Percentiles rank a stretch among this genome's conserved stretches.
Evolutionary conservation across 768 basidiomycete genomes (phyloP).

Genomic region (Mrakia frigida): DNA sequence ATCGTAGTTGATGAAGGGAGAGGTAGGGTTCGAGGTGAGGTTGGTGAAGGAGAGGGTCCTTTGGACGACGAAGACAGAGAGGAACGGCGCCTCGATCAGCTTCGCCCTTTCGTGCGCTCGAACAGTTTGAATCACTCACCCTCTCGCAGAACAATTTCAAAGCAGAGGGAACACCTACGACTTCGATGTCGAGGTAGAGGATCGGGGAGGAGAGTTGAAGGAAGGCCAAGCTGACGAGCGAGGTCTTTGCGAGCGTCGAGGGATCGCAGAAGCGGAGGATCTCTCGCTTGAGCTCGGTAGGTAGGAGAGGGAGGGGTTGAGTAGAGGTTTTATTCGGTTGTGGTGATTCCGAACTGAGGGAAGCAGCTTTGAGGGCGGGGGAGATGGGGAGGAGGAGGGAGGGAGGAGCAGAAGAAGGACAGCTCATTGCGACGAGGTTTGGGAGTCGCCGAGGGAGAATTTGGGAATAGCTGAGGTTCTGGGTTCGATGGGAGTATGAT

Average conservation of each 20-base stretch:
- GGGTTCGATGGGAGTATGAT: too few species aligned
- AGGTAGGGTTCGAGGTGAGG: not conserved
- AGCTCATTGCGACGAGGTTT: too few species aligned
- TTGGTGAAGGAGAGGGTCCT: not conserved
- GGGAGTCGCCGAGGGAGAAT: too few species aligned
- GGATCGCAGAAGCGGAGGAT: constrained; percentile 1
- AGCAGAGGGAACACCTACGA: not conserved
- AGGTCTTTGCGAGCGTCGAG: not conserved
- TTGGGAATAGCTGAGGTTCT: too few species aligned
- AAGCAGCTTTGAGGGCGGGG: too few species aligned
- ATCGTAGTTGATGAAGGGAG: not conserved
- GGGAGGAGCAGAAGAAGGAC: too few species aligned
- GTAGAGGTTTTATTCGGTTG: too few species aligned
- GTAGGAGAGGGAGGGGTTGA: not conserved
- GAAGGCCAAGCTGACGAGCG: not conserved
- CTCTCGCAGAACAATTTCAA: not conserved
- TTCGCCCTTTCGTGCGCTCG: too few species aligned
- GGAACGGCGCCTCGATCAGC: too few species aligned
- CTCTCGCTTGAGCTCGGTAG: not conserved
- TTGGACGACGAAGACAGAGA: not conserved
- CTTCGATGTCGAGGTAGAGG: not conserved
- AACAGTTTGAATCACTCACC: not conserved
- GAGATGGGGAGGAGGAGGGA: too few species aligned
- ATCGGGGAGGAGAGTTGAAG: not conserved
- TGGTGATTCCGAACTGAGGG: too few species aligned